Percentiles rank a stretch among this genome's conserved stretches.
Conservation (phyloP, 2,329 filamentous ascomycete genomes). For the Trematosphaeria pertusa region DNA sequence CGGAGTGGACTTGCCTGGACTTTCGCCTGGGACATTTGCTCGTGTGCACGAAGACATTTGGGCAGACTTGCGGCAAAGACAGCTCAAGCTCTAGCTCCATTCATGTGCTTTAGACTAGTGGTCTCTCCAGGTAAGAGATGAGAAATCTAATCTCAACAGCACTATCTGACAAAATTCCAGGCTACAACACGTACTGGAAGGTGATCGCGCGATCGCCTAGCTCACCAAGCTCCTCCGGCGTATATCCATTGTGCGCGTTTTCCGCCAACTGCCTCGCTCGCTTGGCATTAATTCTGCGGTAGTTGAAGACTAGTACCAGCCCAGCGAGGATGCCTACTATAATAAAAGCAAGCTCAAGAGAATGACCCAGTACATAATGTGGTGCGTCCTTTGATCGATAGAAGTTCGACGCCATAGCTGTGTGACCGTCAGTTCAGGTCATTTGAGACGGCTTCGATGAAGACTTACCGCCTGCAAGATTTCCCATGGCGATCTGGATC, state of each 20-base stretch:
- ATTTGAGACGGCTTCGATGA: too few relatives aligned
- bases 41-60: too few relatives aligned
- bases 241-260: conserved; percentile 50
- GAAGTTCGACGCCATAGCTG: conserved; percentile 75
- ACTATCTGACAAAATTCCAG: too few relatives aligned
- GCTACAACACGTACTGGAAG: conserved; percentile 67
- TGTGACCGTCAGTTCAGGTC: too few relatives aligned
- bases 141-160: too few relatives aligned
- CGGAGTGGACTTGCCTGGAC: too few relatives aligned
- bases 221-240: conserved; percentile 62
- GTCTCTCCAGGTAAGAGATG: too few relatives aligned
- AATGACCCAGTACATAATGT: conserved; percentile 59
- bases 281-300: conserved; percentile 65
- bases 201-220: conserved; percentile 68
- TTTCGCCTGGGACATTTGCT: too few relatives aligned
- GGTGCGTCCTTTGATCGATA: conserved; percentile 63
- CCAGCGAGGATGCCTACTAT: conserved; percentile 55
- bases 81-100: too few relatives aligned
- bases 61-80: too few relatives aligned
- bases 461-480: conserved; percentile 46
- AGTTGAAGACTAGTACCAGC: conserved; percentile 57
- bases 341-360: conserved; percentile 60
- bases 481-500: conserved; percentile 59
- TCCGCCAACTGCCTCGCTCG: conserved; percentile 50
- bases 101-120: too few relatives aligned